These are phyloP conservation scores for Solanum virginianum DNA, from an alignment of 257 asterid species.

Conservation along the genomic window DNA sequence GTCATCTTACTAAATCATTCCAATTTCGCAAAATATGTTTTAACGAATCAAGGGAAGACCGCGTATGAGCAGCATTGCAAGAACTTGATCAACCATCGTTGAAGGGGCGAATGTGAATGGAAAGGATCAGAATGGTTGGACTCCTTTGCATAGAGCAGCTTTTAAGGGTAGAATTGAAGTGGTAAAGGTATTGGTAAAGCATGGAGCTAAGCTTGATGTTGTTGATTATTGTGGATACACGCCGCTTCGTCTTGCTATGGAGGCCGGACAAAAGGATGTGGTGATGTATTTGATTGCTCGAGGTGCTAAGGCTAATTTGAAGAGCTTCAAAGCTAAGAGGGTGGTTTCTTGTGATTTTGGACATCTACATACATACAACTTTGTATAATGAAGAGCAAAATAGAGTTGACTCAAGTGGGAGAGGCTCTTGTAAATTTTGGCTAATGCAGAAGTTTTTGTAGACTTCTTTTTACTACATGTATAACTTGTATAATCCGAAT, in stretches of 20 bases:
- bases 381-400: not conserved
- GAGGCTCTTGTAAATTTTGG: not conserved
- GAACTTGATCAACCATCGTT: too few species aligned
- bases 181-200: slow-evolving; percentile 33
- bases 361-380: slow-evolving; percentile 2
- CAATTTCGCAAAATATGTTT: slow-evolving; percentile 22
- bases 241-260: slow-evolving; percentile 56
- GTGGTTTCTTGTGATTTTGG: slow-evolving; percentile 12
- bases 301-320: slow-evolving; percentile 59
- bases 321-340: slow-evolving; percentile 24
- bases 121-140: slow-evolving; percentile 74
- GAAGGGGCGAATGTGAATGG: slow-evolving; percentile 52
- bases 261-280: slow-evolving; percentile 44
- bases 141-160: slow-evolving; percentile 60
- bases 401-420: not conserved
- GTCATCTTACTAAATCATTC: slow-evolving; percentile 25
- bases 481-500: not conserved
- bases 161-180: slow-evolving; percentile 58
- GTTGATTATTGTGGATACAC: slow-evolving; percentile 49
- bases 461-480: not conserved
- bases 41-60: slow-evolving; percentile 42
- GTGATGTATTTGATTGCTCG: slow-evolving; percentile 44
- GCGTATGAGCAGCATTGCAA: slow-evolving; percentile 34
- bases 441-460: not conserved
- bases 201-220: slow-evolving; percentile 46